A percentile compares a stretch with the other conserved stretches of the same genome.
Evolutionary conservation across 495 filamentous ascomycete species (phyloP).

Genomic region (Tuber indicum): DNA sequence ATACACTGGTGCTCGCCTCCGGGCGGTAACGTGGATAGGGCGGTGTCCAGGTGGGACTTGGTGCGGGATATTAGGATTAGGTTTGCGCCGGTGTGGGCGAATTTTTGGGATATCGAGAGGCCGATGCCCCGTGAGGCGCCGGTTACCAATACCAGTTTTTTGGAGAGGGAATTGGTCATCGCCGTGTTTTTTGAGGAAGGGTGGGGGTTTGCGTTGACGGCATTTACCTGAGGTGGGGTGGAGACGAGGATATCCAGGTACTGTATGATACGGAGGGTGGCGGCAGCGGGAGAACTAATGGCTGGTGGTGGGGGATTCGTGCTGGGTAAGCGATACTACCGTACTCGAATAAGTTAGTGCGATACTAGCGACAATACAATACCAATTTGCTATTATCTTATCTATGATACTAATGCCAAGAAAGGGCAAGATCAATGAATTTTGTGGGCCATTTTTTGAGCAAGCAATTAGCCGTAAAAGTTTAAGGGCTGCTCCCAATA

Average conservation of each 20-base stretch:
- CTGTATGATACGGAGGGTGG: background rate
- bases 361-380: too few relatives aligned
- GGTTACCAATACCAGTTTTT: slow-evolving; percentile 54
- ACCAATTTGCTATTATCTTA: too few relatives aligned
- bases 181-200: background rate
- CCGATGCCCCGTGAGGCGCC: slow-evolving; percentile 62
- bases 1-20: slow-evolving; percentile 39
- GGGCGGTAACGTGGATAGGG: slow-evolving; percentile 6
- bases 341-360: too few relatives aligned
- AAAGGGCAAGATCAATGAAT: too few relatives aligned
- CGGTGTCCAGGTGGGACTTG: slow-evolving; percentile 45
- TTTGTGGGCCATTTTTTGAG: too few relatives aligned
- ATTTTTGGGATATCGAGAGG: slow-evolving; percentile 59
- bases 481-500: too few relatives aligned
- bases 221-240: background rate
- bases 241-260: background rate
- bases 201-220: background rate
- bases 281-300: background rate
- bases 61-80: slow-evolving; percentile 54
- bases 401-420: too few relatives aligned
- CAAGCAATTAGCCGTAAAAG: too few relatives aligned
- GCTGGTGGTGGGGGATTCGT: too few relatives aligned
- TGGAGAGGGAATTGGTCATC: slow-evolving; percentile 40
- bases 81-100: slow-evolving; percentile 57
- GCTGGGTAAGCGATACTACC: too few relatives aligned